Base-by-base conservation (phyloP, 2,329 filamentous ascomycete genomes). In the Hortaea werneckii region DNA sequence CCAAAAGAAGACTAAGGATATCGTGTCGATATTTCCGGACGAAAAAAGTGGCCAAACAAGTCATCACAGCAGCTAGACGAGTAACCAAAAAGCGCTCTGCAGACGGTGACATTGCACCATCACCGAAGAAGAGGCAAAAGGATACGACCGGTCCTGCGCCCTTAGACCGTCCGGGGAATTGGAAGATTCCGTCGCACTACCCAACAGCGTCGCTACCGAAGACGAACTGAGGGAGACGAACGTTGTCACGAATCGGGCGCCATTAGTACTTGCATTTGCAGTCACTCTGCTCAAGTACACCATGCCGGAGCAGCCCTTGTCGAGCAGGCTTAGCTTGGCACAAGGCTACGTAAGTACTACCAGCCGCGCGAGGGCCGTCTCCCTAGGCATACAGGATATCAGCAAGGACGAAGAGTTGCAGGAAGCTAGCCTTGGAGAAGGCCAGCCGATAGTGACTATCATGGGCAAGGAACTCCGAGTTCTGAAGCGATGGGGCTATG, bases 281-380 rank as follows among this genome's bases (percentile, higher is more conserved):
- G 77, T 87, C 10, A 77, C 80, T 49, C 61, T 90, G 41, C 62
- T 94, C 40, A 82, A 84, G 40, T 81, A 83, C 59, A 94, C 86
- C 0, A 90, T 89, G 82, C 85, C 87, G 0, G 82, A 85, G 54
- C 88, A 95, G 61, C 87, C 87, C 3, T 72, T 82, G 3, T 92
- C 85, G n/a, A 90, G 86, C 60, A 75, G 86, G 40, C 68, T 94
- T 13, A 94, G 87, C 59, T 69, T 95, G 13, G 85, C 82, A 0
- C 87, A 94, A 64, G 87, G 85, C 0, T 81, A 92, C 1, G 85
- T 94, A 11, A 89, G 85, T 60, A 80, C 80, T 28, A 92, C 90
- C 59, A 87, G 84, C 49, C 77, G 81, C 52, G 79, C 78, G 32
- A 89, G 89, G 65, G 87, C 87, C 7, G 74, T 82, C 28, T 83